Evolutionary conservation across 2,329 filamentous ascomycete genomes (phyloP).

Genomic region (Penicillium janthinellum): DNA sequence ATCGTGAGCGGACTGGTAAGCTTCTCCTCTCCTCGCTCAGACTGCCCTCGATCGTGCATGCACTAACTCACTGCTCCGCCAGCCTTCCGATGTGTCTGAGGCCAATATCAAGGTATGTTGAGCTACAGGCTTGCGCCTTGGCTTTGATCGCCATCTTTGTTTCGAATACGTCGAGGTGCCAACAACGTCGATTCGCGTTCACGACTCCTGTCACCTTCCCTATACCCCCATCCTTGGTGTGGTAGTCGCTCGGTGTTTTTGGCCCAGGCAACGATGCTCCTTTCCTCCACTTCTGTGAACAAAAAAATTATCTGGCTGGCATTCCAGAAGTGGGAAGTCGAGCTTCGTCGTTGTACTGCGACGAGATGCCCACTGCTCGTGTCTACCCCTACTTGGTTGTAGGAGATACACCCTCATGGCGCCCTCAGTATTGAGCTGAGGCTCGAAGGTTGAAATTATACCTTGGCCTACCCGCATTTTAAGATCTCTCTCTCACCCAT

Average conservation of each 20-base stretch:
- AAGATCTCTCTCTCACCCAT: conserved; percentile 30
- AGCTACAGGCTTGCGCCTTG: conserved; percentile 73
- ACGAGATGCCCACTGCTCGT: conserved; percentile 34
- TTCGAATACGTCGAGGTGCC: conserved; percentile 45
- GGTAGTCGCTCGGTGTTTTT: conserved; percentile 27
- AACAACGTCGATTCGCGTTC: conserved; percentile 37
- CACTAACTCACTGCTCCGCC: conserved; percentile 49
- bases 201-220: conserved; percentile 29
- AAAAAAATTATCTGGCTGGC: conserved; percentile 27
- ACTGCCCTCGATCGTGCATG: conserved; percentile 15
- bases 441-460: conserved; percentile 28
- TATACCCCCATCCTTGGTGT: conserved; percentile 25
- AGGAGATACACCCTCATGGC: conserved; percentile 42
- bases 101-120: conserved; percentile 99
- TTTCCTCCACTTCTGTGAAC: conserved; percentile 34
- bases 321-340: conserved; percentile 53
- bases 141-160: conserved; percentile 68
- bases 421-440: conserved; percentile 36
- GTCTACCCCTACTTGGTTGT: conserved; percentile 54
- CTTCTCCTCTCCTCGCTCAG: conserved; percentile 19
- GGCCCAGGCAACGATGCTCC: conserved; percentile 40
- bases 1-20: conserved; percentile 98
- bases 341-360: conserved; percentile 59
- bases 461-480: conserved; percentile 29
- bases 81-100: conserved; percentile 97